Conservation (phyloP, 768 basidiomycete genomes). For the Boletus huronensis region DNA sequence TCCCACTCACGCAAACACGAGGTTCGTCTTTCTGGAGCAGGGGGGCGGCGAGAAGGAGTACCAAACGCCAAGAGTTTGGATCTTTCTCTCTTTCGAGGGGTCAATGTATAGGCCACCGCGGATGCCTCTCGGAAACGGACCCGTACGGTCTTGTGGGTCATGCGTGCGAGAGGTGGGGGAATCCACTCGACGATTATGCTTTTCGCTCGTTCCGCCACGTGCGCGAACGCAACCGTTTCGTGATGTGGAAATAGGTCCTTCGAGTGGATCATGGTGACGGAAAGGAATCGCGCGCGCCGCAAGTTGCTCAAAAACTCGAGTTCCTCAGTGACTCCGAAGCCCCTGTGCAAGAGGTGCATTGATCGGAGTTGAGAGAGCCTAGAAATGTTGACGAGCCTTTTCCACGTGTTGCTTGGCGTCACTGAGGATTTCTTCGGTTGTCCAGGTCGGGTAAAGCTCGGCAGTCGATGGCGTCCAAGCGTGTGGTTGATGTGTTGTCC, state of each 20-base stretch:
- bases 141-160: not conserved
- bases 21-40: not conserved
- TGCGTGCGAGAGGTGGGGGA: not conserved
- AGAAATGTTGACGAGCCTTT: not conserved
- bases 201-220: not conserved
- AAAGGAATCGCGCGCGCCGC: not conserved
- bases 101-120: not conserved
- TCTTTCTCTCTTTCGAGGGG: not conserved
- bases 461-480: not conserved
- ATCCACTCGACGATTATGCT: not conserved
- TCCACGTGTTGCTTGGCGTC: conserved; percentile 3
- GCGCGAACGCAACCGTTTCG: not conserved
- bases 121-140: conserved; percentile 6
- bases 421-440: not conserved
- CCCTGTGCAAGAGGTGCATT: not conserved
- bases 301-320: not conserved
- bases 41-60: not conserved
- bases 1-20: not conserved
- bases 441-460: not conserved
- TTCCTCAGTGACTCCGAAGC: not conserved
- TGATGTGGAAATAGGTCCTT: not conserved
- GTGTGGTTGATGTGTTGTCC: not conserved
- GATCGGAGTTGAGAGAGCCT: not conserved
- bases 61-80: not conserved
- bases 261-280: not conserved